phyloP scores from a whole-genome alignment of 2,329 filamentous ascomycete genomes.

The Alternaria ventricosa region DNA sequence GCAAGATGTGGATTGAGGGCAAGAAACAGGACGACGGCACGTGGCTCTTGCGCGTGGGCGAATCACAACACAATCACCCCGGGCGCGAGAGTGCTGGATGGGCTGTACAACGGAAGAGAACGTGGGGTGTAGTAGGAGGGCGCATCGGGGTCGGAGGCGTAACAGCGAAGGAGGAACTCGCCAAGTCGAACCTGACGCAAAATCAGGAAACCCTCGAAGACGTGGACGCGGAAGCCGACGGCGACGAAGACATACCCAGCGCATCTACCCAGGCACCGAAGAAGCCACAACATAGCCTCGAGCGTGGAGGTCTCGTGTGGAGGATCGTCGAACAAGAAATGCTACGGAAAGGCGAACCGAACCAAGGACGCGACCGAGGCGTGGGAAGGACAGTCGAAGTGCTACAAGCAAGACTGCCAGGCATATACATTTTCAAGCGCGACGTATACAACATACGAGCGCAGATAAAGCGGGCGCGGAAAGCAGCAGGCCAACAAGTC shows the following conservation, averaged over 20 bases:
- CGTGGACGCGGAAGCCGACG: conserved; percentile 7
- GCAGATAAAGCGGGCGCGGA: conserved; percentile 41
- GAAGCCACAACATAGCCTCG: conserved; percentile 31
- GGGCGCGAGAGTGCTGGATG: conserved; percentile 38
- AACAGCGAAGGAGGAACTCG: conserved; percentile 40
- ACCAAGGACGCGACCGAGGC: conserved; percentile 40
- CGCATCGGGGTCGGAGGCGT: conserved; percentile 40
- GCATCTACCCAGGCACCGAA: not conserved
- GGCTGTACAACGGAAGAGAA: conserved; percentile 43
- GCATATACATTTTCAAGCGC: conserved; percentile 46
- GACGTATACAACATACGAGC: conserved; percentile 47
- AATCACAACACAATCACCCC: conserved; percentile 39
- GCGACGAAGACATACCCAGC: not conserved
- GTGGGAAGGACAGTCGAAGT: conserved; percentile 42
- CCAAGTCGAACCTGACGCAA: conserved; percentile 2
- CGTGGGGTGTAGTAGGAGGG: conserved; percentile 42
- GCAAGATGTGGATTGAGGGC: conserved; percentile 46
- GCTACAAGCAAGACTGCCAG: conserved; percentile 35
- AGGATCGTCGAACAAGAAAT: conserved; percentile 46
- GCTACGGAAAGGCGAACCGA: conserved; percentile 32
- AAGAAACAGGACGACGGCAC: conserved; percentile 39
- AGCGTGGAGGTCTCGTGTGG: conserved; percentile 42
- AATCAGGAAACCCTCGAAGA: conserved; percentile 2
- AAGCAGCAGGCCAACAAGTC: conserved; percentile 36
- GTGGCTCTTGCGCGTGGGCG: conserved; percentile 41